phyloP scores from a whole-genome alignment of 2,329 filamentous ascomycete genomes.

The Aureobasidium namibiae region DNA sequence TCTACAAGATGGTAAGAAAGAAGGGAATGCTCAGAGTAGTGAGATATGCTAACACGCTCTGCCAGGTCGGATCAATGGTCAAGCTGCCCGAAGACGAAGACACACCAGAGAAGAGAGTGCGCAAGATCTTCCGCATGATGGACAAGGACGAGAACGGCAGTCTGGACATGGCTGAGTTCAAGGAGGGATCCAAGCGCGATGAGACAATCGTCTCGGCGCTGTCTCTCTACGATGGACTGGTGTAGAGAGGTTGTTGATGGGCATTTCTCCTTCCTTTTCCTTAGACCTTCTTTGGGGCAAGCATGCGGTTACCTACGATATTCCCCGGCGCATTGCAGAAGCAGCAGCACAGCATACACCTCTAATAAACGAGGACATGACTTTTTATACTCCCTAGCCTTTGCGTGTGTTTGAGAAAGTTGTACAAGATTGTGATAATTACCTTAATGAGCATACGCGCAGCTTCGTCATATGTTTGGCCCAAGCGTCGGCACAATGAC shows the following conservation, averaged over 20 bases:
- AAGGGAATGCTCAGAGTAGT: not conserved
- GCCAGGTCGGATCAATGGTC: constrained; percentile 94
- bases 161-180: constrained; percentile 95
- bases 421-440: not conserved
- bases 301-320: not conserved
- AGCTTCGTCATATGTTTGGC: constrained; percentile 2
- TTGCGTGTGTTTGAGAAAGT: not conserved
- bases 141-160: constrained; percentile 99
- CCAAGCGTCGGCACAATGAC: not conserved
- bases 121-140: constrained; percentile 99
- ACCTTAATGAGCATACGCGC: not conserved
- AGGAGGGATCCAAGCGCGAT: constrained; percentile 96
- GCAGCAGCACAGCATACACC: not conserved
- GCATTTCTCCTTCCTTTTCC: not conserved
- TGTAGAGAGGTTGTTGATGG: constrained; percentile 42
- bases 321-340: not conserved
- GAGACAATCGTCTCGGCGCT: constrained; percentile 97
- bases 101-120: constrained; percentile 94
- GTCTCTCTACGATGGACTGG: constrained; percentile 90
- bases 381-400: not conserved
- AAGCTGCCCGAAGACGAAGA: constrained; percentile 98
- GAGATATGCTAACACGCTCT: constrained; percentile 11
- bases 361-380: constrained; percentile 3
- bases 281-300: not conserved
- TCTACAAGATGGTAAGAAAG: constrained; percentile 88